Evolutionary conservation across 2,329 filamentous ascomycete genomes (phyloP).

Genomic region (Orbilia oligospora): DNA sequence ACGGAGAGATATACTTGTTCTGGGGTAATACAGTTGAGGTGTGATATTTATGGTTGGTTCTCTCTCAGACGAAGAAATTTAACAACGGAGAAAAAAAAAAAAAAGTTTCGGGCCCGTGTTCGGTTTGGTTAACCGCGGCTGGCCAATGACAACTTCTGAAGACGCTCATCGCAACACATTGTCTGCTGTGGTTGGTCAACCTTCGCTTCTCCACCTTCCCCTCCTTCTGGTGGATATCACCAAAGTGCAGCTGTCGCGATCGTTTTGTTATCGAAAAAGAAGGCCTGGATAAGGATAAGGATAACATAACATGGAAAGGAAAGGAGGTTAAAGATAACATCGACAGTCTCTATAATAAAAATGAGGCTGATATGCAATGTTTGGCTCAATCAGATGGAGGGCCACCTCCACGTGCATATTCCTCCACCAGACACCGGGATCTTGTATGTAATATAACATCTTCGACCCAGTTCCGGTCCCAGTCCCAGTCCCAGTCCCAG

Average conservation of each 20-base stretch:
- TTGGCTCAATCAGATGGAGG: conserved; percentile 34
- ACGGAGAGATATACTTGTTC: conserved; percentile 25
- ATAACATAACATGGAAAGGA: too few relatives aligned
- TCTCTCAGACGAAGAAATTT: too few relatives aligned
- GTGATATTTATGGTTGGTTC: conserved; percentile 17
- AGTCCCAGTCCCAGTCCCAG: too few relatives aligned
- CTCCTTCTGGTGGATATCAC: conserved; percentile 2
- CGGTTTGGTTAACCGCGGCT: conserved; percentile 9
- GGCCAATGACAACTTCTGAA: conserved; percentile 30
- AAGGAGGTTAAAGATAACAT: background rate
- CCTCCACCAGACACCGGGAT: conserved; percentile 26
- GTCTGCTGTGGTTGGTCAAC: background rate
- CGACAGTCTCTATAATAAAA: conserved; percentile 7
- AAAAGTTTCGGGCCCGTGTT: conserved; percentile 46
- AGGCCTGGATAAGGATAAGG: conserved; percentile 5
- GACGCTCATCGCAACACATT: conserved; percentile 54
- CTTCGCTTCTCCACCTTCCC: conserved; percentile 27
- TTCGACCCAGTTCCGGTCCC: too few relatives aligned
- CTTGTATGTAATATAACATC: conserved; percentile 1
- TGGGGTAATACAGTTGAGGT: conserved; percentile 14
- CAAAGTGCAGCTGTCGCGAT: conserved; percentile 26
- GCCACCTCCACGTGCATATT: conserved; percentile 39
- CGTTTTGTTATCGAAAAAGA: conserved; percentile 12
- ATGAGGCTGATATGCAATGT: conserved; percentile 23
- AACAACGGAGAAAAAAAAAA: background rate